Evolutionary conservation across 306 rosid genomes (phyloP).

Genomic region (Mimosa bimucronata): DNA sequence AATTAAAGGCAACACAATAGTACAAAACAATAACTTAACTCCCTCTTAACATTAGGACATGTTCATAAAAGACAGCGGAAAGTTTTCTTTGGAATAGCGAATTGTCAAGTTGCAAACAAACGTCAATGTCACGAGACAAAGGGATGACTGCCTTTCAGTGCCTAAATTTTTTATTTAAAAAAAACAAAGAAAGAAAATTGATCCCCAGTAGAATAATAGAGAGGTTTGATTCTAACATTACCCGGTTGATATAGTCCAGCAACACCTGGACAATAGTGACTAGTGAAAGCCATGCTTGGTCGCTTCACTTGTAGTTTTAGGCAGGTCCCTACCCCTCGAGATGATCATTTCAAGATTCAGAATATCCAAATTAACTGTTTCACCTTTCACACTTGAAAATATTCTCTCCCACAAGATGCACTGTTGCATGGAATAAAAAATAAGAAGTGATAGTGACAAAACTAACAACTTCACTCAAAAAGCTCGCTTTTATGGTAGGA

Average conservation of each 20-base stretch:
- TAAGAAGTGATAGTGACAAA: neutral
- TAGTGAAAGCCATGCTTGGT: conserved; percentile 39
- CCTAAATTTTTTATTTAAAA: neutral
- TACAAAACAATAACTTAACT: neutral
- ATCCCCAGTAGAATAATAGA: neutral
- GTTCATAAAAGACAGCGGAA: neutral
- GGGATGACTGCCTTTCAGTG: conserved; percentile 16
- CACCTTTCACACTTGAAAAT: conserved; percentile 30
- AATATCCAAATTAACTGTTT: conserved; percentile 39
- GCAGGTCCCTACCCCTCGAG: conserved; percentile 51
- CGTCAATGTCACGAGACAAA: conserved; percentile 28
- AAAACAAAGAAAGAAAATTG: neutral
- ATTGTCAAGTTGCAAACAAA: conserved; percentile 30
- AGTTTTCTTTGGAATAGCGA: conserved; percentile 13
- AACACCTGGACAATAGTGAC: conserved; percentile 44
- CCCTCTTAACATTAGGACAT: neutral
- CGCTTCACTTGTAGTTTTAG: conserved; percentile 24
- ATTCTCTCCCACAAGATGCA: neutral
- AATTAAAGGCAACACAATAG: neutral
- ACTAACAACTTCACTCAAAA: conserved; percentile 1
- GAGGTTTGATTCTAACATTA: neutral
- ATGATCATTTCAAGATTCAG: conserved; percentile 31
- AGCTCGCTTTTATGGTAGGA: neutral
- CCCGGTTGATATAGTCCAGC: neutral
- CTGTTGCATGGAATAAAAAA: conserved; percentile 10